phyloP scores from a whole-genome alignment of 192 early-diverging fungal species.

The Lunasporangiospora selenospora region DNA sequence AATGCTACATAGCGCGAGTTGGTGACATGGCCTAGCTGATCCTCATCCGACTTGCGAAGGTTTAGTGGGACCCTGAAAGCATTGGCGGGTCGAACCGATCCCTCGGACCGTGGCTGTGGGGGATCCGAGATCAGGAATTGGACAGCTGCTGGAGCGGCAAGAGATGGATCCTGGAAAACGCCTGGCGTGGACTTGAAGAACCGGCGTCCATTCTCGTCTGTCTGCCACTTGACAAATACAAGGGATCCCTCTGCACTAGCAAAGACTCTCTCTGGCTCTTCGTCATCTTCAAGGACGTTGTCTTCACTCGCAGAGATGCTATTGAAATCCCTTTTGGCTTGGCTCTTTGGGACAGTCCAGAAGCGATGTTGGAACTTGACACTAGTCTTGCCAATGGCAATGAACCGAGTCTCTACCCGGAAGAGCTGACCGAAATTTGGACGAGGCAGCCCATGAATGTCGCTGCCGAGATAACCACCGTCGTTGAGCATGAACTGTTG shows the following conservation, averaged over 20 bases:
- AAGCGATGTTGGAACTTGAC: constrained; percentile 38
- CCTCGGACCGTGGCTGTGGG: constrained; percentile 1
- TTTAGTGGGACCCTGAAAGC: constrained; percentile 32
- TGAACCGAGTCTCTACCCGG: constrained; percentile 34
- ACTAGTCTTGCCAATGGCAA: constrained; percentile 21
- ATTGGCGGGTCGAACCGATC: constrained; percentile 17
- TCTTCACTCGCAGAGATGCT: constrained; percentile 29
- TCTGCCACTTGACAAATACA: constrained; percentile 38
- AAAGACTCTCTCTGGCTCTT: constrained; percentile 36
- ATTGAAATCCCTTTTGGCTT: constrained; percentile 37
- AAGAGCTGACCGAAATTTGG: constrained; percentile 21
- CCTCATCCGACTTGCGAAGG: constrained; percentile 45
- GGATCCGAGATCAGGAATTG: constrained; percentile 13
- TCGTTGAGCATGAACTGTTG: constrained; percentile 20
- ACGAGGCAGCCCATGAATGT: constrained; percentile 1
- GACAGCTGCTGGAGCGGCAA: constrained; percentile 9
- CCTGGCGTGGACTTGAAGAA: constrained; percentile 29
- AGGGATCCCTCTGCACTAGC: constrained; percentile 35
- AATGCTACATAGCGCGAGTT: constrained; percentile 40
- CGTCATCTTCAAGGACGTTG: constrained; percentile 9
- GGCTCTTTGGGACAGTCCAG: constrained; percentile 30
- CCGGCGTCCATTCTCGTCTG: constrained; percentile 19
- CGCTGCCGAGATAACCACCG: neutral
- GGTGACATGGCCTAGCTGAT: constrained; percentile 46
- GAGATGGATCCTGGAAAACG: constrained; percentile 13